Evolutionary conservation across 2,329 filamentous ascomycete genomes (phyloP), one percentile per base, ranked within the genome.

Genomic region (Alternaria consortialis): DNA sequence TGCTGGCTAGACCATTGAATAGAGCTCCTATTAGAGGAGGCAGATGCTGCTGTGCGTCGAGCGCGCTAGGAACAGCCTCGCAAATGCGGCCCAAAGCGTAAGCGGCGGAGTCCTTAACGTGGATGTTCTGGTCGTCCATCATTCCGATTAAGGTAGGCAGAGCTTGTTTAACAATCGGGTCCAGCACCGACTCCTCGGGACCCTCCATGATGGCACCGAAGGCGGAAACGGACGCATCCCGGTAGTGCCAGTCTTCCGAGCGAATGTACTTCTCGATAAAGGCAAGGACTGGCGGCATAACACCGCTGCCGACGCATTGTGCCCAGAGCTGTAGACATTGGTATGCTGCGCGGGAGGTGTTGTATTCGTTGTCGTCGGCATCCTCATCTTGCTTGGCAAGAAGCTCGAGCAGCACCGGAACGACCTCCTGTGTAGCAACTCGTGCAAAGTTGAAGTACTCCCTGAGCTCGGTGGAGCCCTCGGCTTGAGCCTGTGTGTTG

Each of bases 191-290:
- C 80, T 97, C 92, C 60, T 98, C 95, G 1, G 95, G 95, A 27
- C 95, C 95, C 77, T 99, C 95, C 94, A 99, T 97, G 72, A 99
- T 98, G 68, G 94, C 95, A 65, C 95, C 95, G 71, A 99, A 98
- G 17, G 95, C 94, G 61, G 95, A 97, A 32, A 99, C 95, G 52
- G 95, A 94, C 54, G 95, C 95, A 82, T 99, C 95, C 72, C 95
- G 89, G 79, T 90, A 88, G 79, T 96, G 94, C 95, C 95, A 99
- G 80, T 98, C 93, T 58, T 97, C 93, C 61, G 88, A 88, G 67
- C 93, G 90, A 52, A 99, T 87, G 82, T 98, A 94, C 73, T 87
- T 85, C 84, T 99, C 95, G 53, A 99, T 94, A 75, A 98, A 99
- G 61, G 87, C 82, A 58, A 99, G 88, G 31, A 99, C 94, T 7